Evolutionary conservation across 192 early-diverging fungal genomes (phyloP).

Genomic region (Backusella macrospora): DNA sequence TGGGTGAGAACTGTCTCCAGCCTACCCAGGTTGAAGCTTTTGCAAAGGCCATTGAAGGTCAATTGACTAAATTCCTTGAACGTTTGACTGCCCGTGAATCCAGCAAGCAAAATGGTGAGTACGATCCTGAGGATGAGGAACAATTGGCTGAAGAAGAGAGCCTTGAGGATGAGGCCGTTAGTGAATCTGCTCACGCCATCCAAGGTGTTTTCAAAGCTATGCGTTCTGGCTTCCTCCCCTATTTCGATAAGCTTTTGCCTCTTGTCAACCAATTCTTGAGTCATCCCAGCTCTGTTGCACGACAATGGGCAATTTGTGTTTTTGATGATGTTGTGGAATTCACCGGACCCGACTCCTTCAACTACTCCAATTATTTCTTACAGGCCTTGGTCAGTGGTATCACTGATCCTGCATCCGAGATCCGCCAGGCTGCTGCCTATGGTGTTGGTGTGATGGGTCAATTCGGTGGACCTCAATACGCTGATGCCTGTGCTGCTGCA

Average conservation of each 20-base stretch:
- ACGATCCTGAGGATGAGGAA: conserved; percentile 95
- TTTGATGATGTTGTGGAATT: conserved; percentile 94
- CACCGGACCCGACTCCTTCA: conserved; percentile 70
- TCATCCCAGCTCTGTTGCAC: conserved; percentile 67
- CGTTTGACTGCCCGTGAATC: conserved; percentile 78
- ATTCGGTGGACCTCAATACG: conserved; percentile 84
- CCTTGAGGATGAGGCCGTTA: conserved; percentile 78
- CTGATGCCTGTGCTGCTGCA: conserved; percentile 69
- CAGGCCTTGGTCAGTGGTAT: conserved; percentile 60
- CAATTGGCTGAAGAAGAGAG: conserved; percentile 80
- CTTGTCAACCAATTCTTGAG: conserved; percentile 66
- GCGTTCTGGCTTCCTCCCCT: conserved; percentile 70
- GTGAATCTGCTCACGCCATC: conserved; percentile 81
- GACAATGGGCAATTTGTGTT: conserved; percentile 94
- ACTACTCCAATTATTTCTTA: conserved; percentile 71
- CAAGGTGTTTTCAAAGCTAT: conserved; percentile 82
- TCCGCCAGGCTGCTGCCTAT: conserved; percentile 94
- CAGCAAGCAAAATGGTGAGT: conserved; percentile 73
- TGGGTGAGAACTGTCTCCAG: conserved; percentile 67
- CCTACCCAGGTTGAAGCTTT: conserved; percentile 72
- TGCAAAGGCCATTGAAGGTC: conserved; percentile 64
- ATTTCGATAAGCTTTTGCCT: conserved; percentile 82
- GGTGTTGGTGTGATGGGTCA: conserved; percentile 91
- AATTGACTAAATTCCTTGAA: conserved; percentile 77
- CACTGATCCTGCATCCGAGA: conserved; percentile 60